Evolutionary conservation across 148 eudicot species (phyloP).

Genomic region (Tetragonia tetragonoides): DNA sequence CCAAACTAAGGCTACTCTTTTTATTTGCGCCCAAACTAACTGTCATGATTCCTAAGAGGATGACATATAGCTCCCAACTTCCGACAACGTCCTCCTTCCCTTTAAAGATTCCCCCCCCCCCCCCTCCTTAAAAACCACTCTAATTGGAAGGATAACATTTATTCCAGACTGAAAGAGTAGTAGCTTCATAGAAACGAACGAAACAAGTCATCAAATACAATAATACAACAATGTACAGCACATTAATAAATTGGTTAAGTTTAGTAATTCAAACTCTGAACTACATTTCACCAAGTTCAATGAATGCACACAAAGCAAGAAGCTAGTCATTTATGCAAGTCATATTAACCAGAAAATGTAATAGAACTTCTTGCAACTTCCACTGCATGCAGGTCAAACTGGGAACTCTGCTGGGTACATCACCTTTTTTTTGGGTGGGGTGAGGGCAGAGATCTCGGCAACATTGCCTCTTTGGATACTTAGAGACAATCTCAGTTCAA

Average conservation of each 20-base stretch:
- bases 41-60: background rate
- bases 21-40: background rate
- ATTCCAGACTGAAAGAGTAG: background rate
- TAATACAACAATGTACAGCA: background rate
- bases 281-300: background rate
- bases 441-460: background rate
- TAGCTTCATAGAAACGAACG: background rate
- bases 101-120: no score
- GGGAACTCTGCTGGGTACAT: background rate
- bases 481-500: background rate
- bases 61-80: background rate
- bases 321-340: background rate
- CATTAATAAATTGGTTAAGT: background rate
- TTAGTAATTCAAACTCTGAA: no score
- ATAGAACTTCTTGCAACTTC: background rate
- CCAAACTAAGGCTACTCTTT: background rate
- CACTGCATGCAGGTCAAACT: background rate
- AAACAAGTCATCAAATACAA: no score
- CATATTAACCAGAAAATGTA: background rate
- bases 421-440: background rate
- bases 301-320: background rate
- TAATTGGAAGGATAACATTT: background rate
- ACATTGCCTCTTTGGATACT: background rate
- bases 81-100: background rate
- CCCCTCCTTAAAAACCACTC: background rate